Percentiles rank a stretch among this genome's conserved stretches.
Conservation (phyloP, 129 eudicot genomes). For the Glebionis coronaria region DNA sequence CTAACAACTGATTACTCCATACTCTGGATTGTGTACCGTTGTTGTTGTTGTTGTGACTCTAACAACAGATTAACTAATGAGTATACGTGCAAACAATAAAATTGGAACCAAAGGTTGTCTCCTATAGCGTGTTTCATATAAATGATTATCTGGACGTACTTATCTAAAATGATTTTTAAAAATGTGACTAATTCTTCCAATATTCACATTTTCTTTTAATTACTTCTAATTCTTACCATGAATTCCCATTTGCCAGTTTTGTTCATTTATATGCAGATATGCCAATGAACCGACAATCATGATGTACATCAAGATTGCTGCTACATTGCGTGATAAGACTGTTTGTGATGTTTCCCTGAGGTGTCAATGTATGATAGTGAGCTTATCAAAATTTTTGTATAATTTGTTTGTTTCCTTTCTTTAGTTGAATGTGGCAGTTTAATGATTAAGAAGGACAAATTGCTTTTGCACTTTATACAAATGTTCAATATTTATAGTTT, state of each 20-base stretch:
- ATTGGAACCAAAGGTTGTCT: not conserved
- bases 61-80: not conserved
- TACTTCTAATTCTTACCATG: conserved; percentile 4
- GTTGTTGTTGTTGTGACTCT: too few relatives aligned
- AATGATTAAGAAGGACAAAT: not conserved
- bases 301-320: conserved; percentile 84
- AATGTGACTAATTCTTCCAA: not conserved
- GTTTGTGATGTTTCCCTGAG: conserved; percentile 96
- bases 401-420: not conserved
- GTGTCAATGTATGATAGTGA: conserved; percentile 90
- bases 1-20: not conserved
- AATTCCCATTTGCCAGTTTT: conserved; percentile 8
- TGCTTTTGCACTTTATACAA: not conserved
- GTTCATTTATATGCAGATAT: conserved; percentile 38
- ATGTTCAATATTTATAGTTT: not conserved
- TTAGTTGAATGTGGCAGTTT: not conserved
- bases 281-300: conserved; percentile 69
- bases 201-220: not conserved
- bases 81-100: not conserved
- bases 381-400: conserved; percentile 27
- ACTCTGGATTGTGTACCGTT: too few relatives aligned
- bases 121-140: not conserved
- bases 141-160: not conserved
- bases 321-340: conserved; percentile 79
- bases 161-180: not conserved